Percentiles rank a stretch among this genome's conserved stretches.
These are phyloP conservation scores for Tulasnella sp. DNA, from an alignment of 768 basidiomycete genomes.

Conservation along the genomic window DNA sequence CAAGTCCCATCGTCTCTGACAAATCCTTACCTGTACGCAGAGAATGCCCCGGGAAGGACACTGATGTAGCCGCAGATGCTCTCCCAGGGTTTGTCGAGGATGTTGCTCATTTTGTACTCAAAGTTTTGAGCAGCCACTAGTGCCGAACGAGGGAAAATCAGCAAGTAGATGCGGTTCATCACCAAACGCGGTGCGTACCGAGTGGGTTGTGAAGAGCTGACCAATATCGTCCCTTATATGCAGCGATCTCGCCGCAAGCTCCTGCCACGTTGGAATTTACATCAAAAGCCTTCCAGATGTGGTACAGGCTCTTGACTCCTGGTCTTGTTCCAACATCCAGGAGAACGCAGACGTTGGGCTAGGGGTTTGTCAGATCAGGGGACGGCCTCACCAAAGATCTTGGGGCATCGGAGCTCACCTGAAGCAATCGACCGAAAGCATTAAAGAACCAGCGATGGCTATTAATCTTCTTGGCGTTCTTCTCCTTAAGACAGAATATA, in stretches of 20 bases:
- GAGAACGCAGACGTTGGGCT: constrained; percentile 90
- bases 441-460: constrained; percentile 98
- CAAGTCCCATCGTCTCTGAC: neutral
- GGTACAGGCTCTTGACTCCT: constrained; percentile 81
- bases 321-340: constrained; percentile 94
- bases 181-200: constrained; percentile 44
- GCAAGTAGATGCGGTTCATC: constrained; percentile 1
- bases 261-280: constrained; percentile 77
- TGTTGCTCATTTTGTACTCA: constrained; percentile 71
- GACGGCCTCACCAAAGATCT: neutral
- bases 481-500: constrained; percentile 80
- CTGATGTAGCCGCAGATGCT: constrained; percentile 43
- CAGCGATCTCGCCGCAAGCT: constrained; percentile 95
- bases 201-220: constrained; percentile 75
- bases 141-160: neutral
- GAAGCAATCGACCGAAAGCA: constrained; percentile 74
- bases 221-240: constrained; percentile 89
- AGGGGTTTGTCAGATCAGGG: constrained; percentile 43
- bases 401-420: constrained; percentile 37
- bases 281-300: constrained; percentile 78
- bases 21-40: constrained; percentile 36
- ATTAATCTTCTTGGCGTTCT: constrained; percentile 96
- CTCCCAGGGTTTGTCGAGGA: constrained; percentile 47
- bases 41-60: constrained; percentile 45
- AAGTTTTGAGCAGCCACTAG: constrained; percentile 92